Percentiles rank a stretch among this genome's conserved stretches.
Evolutionary conservation across 768 basidiomycete genomes (phyloP).

Genomic region (Leccinum subgranulosum): DNA sequence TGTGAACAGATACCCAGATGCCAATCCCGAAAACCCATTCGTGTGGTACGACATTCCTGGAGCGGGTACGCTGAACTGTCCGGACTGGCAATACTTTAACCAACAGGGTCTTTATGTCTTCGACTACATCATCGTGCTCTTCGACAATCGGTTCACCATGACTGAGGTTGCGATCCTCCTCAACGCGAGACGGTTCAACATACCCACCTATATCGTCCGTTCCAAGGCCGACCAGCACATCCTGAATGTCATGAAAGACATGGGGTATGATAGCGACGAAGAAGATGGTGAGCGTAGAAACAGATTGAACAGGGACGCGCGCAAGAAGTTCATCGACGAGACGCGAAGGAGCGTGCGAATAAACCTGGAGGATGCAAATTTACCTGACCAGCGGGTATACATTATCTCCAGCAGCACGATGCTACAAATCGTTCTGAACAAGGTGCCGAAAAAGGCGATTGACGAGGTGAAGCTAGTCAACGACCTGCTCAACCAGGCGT

Average conservation of each 20-base stretch:
- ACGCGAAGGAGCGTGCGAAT: constrained; percentile 18
- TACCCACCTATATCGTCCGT: constrained; percentile 35
- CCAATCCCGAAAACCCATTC: constrained; percentile 16
- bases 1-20: constrained; percentile 25
- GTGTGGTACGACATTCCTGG: constrained; percentile 38
- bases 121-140: constrained; percentile 32
- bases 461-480: constrained; percentile 12
- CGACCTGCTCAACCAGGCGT: constrained; percentile 10
- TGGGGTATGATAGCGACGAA: constrained; percentile 18
- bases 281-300: constrained; percentile 11
- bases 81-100: constrained; percentile 37
- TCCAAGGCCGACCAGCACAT: constrained; percentile 36
- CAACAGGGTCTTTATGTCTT: constrained; percentile 36
- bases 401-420: constrained; percentile 23
- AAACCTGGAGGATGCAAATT: constrained; percentile 16
- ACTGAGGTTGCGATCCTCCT: constrained; percentile 33
- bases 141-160: constrained; percentile 33
- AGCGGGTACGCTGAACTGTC: constrained; percentile 30
- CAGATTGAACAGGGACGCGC: constrained; percentile 14
- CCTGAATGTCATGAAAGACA: constrained; percentile 21
- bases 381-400: constrained; percentile 25
- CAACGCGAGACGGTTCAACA: constrained; percentile 28
- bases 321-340: constrained; percentile 19
- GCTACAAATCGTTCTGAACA: constrained; percentile 9
- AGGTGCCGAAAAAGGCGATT: constrained; percentile 10